phyloP scores from a whole-genome alignment of 1,284 basidiomycete species.

The Calocybe gambosa region DNA sequence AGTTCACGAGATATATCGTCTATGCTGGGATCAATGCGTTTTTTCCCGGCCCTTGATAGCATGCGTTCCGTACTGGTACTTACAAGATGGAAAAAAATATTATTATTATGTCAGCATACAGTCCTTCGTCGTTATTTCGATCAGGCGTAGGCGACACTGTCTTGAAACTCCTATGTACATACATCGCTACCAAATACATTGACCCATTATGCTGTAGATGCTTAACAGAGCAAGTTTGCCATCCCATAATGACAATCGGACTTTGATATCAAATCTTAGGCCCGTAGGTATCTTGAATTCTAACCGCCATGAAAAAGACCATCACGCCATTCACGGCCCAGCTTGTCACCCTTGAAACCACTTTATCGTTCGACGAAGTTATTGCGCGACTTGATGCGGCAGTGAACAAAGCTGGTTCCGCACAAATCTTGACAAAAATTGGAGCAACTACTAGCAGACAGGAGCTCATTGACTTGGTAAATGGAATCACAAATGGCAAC shows the following conservation, averaged over 20 bases:
- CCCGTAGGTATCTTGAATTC: not conserved
- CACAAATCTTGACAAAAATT: constrained; percentile 25
- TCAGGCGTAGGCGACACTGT: too few relatives aligned
- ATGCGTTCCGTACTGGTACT: not conserved
- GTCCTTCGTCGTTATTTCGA: too few relatives aligned
- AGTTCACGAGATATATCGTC: constrained; percentile 33
- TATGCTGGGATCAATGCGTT: constrained; percentile 27
- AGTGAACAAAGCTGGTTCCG: constrained; percentile 33
- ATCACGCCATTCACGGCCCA: constrained; percentile 32
- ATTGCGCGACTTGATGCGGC: constrained; percentile 37
- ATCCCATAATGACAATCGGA: too few relatives aligned
- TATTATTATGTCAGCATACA: not conserved
- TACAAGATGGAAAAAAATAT: not conserved
- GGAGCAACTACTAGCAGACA: constrained; percentile 26
- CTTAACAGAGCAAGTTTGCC: too few relatives aligned
- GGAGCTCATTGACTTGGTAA: constrained; percentile 32
- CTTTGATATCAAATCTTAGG: too few relatives aligned
- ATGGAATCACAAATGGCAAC: constrained; percentile 25
- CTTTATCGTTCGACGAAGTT: constrained; percentile 35
- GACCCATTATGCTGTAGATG: too few relatives aligned
- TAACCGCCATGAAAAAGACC: constrained; percentile 22
- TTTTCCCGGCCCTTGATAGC: constrained; percentile 17
- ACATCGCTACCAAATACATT: too few relatives aligned
- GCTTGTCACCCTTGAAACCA: constrained; percentile 39
- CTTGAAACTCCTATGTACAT: too few relatives aligned